phyloP scores from a whole-genome alignment of 176 grass and related monocot species.

The Avena sativa region DNA sequence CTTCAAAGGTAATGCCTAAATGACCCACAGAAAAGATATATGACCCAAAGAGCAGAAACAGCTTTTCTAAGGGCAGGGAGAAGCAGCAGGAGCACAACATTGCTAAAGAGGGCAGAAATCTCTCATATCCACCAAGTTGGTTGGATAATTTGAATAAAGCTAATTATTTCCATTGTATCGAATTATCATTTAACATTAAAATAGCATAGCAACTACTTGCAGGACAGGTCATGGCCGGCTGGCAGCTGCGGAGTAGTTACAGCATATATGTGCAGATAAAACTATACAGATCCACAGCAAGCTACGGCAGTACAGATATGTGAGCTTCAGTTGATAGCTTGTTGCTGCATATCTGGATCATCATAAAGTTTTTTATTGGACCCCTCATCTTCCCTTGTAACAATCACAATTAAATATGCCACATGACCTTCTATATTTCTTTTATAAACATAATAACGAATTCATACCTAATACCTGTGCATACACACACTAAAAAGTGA shows the following conservation, averaged over 20 bases:
- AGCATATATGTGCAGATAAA: background rate
- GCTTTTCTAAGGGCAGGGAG: constrained; percentile 13
- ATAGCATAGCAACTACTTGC: background rate
- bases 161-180: background rate
- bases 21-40: background rate
- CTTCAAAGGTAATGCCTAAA: constrained; percentile 17
- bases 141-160: constrained; percentile 15
- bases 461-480: background rate
- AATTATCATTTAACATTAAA: constrained; percentile 6
- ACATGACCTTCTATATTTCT: background rate
- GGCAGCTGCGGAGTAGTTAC: background rate
- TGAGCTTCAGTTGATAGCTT: constrained; percentile 6
- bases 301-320: background rate
- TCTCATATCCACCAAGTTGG: background rate
- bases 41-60: background rate
- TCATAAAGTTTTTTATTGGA: background rate
- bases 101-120: background rate
- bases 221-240: constrained; percentile 1
- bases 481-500: background rate
- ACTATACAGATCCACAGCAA: background rate
- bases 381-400: background rate
- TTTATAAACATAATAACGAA: background rate
- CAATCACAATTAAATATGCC: constrained; percentile 10
- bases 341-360: constrained; percentile 5
- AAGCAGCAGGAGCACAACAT: background rate